Base-by-base conservation (phyloP, 2,329 filamentous ascomycete species). In the Fusarium nurragi region DNA sequence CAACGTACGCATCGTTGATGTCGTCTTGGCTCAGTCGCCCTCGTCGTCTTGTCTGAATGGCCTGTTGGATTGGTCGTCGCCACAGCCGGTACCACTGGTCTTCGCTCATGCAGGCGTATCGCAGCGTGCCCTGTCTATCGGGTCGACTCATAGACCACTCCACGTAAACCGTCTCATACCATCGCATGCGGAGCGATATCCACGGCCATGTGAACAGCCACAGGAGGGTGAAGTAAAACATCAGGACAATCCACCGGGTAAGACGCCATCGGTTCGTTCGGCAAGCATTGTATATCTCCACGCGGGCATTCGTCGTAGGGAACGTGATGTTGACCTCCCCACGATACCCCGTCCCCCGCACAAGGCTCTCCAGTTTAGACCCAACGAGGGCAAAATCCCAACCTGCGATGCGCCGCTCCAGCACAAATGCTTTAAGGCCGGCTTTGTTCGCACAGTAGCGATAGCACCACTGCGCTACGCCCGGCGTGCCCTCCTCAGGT, bases 151-250 rank as follows among this genome's bases (percentile, higher is more conserved):
- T 54, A 14, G 69, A 68, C 88, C 89, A 93, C 30, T 88, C 81
- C 1, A 84, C 83, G 21, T 81, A 79, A 4, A 86, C 83, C 4
- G 91, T 87, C 64, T 89, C 84, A 77, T 88, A 93, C 45, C 85
- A 81, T 72, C 85, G 87, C 2, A 90, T 93, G 18, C 83, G 77
- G 72, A 92, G 83, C 76, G 86, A 88, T 13, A 93, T 80, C 54
- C 85, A 84, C 0, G 90, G 90, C 90, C 90, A 93, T 4, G 85
- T 80, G 67, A 93, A 80, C 54, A 93, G 71, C 83, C 90, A 90
- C 13, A 90, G 75, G 59, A 92, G 86, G 0, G 87, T 87, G 7
- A 91, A 74, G 72, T 86, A 87, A 77, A 88, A 91, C 11, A 91
- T 40, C 80, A 86, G 85, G 38, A 83, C 79, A 40, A 92, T 79